Evolutionary conservation across 2,329 filamentous ascomycete species (phyloP).

Genomic region (Scorias spongiosa): DNA sequence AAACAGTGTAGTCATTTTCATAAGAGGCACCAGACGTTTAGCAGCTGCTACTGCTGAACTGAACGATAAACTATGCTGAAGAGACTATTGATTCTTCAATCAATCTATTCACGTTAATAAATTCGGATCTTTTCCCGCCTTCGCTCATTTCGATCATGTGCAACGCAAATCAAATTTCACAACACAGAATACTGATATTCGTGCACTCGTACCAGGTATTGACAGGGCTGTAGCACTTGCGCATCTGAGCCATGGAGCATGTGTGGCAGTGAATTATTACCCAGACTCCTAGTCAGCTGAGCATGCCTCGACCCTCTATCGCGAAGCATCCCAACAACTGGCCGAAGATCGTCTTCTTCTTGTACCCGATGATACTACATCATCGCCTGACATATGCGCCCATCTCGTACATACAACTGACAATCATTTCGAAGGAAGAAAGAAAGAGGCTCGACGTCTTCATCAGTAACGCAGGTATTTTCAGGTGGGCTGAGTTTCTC

Average conservation of each 20-base stretch:
- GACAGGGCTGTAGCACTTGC: constrained; percentile 71
- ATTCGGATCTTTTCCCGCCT: no score
- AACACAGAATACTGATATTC: background rate
- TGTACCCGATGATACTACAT: constrained; percentile 61
- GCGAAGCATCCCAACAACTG: constrained; percentile 32
- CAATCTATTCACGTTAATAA: no score
- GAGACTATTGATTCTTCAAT: no score
- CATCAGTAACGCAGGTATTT: constrained; percentile 79
- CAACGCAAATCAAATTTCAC: background rate
- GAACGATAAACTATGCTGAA: no score
- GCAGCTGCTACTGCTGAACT: no score
- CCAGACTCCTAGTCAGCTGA: constrained; percentile 36
- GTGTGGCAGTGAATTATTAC: constrained; percentile 69
- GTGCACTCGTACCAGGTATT: constrained; percentile 31
- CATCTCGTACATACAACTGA: constrained; percentile 54
- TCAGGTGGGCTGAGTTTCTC: constrained; percentile 76
- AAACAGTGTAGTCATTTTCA: no score
- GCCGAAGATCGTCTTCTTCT: constrained; percentile 12
- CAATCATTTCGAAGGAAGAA: constrained; percentile 33
- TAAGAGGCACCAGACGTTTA: no score
- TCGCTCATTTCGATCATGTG: no score
- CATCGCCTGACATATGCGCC: constrained; percentile 54
- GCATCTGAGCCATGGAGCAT: constrained; percentile 62
- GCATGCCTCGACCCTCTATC: constrained; percentile 16
- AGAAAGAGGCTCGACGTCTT: constrained; percentile 44